A percentile compares a stretch with the other conserved stretches of the same genome.
Conservation (phyloP, 176 grass and related monocot species). For the Oryza punctata region DNA sequence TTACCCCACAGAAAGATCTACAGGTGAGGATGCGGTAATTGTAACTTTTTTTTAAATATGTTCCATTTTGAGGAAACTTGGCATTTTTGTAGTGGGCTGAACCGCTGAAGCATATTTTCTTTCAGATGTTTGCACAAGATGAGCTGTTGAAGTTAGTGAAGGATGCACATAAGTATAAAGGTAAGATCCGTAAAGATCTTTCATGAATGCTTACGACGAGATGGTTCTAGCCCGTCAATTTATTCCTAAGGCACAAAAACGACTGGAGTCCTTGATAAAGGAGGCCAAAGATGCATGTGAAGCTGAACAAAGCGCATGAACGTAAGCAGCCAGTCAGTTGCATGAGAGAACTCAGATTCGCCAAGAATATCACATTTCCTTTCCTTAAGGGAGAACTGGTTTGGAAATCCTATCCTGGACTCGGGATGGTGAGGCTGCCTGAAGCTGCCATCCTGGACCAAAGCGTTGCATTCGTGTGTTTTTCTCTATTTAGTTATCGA, state of each 20-base stretch:
- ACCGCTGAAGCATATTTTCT: not conserved
- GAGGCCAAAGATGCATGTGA: too few relatives aligned
- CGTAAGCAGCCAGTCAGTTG: too few relatives aligned
- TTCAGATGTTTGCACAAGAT: not conserved
- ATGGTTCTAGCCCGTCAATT: not conserved
- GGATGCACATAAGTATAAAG: not conserved
- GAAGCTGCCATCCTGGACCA: too few relatives aligned
- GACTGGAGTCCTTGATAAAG: not conserved
- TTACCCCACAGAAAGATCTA: not conserved
- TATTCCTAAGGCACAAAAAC: not conserved
- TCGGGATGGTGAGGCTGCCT: too few relatives aligned
- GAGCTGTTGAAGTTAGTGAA: not conserved
- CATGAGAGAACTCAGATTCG: too few relatives aligned
- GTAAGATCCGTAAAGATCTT: not conserved
- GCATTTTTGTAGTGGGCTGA: not conserved
- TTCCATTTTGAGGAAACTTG: not conserved
- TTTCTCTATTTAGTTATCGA: too few relatives aligned
- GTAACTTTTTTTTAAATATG: not conserved
- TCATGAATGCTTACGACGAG: not conserved
- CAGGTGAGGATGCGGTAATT: not conserved
- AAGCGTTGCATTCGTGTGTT: too few relatives aligned
- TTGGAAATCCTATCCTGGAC: too few relatives aligned
- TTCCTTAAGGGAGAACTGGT: too few relatives aligned
- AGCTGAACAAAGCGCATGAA: too few relatives aligned
- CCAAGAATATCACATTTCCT: too few relatives aligned